phyloP scores from a whole-genome alignment of 2,329 filamentous ascomycete genomes.

The Talaromyces sp. region DNA sequence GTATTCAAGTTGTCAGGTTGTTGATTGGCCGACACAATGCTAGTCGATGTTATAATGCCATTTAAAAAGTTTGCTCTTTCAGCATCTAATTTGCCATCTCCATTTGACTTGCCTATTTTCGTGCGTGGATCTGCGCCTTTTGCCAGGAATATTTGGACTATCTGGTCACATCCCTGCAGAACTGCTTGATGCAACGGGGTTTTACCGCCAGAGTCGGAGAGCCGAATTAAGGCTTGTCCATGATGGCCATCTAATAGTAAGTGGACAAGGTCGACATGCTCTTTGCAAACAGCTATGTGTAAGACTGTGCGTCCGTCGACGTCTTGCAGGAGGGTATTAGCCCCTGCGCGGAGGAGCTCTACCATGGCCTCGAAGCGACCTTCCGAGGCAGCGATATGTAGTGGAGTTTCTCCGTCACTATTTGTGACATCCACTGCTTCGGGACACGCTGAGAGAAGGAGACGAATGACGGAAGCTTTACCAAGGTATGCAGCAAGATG shows the following conservation, averaged over 20 bases:
- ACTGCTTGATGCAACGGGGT: constrained; percentile 5
- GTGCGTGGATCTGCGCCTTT: neutral
- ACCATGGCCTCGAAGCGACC: neutral
- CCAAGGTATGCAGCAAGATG: constrained; percentile 3
- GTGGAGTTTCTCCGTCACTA: neutral
- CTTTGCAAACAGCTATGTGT: constrained; percentile 4
- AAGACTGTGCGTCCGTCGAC: constrained; percentile 1
- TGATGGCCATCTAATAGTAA: neutral
- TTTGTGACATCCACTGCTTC: neutral
- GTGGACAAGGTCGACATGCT: neutral
- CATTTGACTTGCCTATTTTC: neutral
- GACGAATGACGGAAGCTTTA: constrained; percentile 6
- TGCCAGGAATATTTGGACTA: neutral
- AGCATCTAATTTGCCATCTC: neutral
- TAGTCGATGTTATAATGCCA: neutral
- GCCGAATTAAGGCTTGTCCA: neutral
- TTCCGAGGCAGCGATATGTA: neutral
- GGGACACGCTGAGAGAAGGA: neutral
- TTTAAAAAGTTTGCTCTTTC: neutral
- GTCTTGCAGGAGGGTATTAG: neutral
- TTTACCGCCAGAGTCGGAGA: neutral
- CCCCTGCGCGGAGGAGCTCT: constrained; percentile 1
- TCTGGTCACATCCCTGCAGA: constrained; percentile 3
- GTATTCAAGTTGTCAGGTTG: neutral
- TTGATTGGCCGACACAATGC: neutral